phyloP scores from a whole-genome alignment of 345 rosid species.

The Excoecaria agallocha region DNA sequence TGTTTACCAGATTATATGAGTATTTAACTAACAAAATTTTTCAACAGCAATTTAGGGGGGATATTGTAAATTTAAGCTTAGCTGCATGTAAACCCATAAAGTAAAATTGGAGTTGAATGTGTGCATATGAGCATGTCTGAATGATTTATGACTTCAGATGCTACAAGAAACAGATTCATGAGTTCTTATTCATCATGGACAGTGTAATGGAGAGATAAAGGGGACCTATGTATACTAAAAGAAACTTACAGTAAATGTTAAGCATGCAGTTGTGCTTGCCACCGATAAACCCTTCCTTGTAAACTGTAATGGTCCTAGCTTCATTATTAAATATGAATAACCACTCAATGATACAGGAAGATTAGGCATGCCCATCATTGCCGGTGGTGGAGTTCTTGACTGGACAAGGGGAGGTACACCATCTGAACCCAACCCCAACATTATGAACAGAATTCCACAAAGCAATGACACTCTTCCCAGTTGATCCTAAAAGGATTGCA shows the following conservation, averaged over 20 bases:
- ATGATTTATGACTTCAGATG: neutral
- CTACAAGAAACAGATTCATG: neutral
- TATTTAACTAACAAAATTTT: neutral
- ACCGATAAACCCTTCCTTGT: slow-evolving; percentile 91
- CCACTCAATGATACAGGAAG: slow-evolving; percentile 71
- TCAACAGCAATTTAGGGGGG: neutral
- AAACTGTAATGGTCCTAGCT: slow-evolving; percentile 80
- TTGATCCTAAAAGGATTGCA: slow-evolving; percentile 60
- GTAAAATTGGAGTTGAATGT: no score
- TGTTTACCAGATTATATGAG: neutral
- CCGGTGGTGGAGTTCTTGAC: slow-evolving; percentile 75
- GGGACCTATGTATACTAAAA: slow-evolving; percentile 1
- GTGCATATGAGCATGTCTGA: no score
- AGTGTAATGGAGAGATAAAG: neutral
- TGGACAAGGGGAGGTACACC: slow-evolving; percentile 79
- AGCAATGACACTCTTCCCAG: slow-evolving; percentile 86
- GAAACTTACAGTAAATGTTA: slow-evolving; percentile 74
- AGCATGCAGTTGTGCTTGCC: slow-evolving; percentile 93
- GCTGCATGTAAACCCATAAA: no score
- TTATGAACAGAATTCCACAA: slow-evolving; percentile 74
- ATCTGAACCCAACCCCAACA: slow-evolving; percentile 84
- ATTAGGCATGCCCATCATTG: slow-evolving; percentile 60
- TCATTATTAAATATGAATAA: slow-evolving; percentile 73
- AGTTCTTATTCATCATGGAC: neutral
- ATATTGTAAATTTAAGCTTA: neutral